Evolutionary conservation across 345 rosid species (phyloP).

Genomic region (Sisymbrium altissimum): DNA sequence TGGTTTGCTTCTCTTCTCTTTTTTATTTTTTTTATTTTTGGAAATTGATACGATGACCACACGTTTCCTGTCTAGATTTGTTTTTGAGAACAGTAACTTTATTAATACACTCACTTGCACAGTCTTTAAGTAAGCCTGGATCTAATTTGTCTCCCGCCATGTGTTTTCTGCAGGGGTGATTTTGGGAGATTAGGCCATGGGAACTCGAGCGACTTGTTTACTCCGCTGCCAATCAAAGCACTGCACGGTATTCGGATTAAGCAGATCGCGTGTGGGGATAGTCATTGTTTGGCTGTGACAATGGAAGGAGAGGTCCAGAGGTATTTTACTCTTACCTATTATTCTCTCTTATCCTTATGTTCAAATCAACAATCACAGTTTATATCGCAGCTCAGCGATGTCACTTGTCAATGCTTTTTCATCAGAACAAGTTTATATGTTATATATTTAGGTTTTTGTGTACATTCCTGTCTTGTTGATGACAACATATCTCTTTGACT

Average conservation of each 20-base stretch:
- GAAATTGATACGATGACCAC: too few relatives aligned
- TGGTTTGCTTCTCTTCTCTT: slow-evolving; percentile 38
- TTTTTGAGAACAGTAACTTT: neutral
- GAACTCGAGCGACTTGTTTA: slow-evolving; percentile 86
- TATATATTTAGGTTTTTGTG: neutral
- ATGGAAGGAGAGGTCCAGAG: slow-evolving; percentile 89
- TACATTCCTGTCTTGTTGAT: slow-evolving; percentile 6
- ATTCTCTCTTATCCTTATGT: neutral
- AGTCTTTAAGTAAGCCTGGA: neutral
- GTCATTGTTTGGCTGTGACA: slow-evolving; percentile 96
- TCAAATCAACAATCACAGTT: neutral
- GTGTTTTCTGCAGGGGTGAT: slow-evolving; percentile 69
- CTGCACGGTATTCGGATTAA: slow-evolving; percentile 69
- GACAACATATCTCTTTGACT: neutral
- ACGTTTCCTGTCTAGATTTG: neutral
- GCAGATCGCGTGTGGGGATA: slow-evolving; percentile 98
- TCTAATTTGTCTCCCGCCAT: neutral
- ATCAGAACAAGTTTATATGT: neutral
- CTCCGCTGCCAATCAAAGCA: slow-evolving; percentile 84
- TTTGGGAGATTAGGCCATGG: slow-evolving; percentile 99
- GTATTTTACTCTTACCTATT: slow-evolving; percentile 32
- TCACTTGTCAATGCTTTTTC: neutral
- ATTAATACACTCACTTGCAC: neutral
- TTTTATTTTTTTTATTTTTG: too few relatives aligned
- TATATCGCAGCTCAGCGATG: neutral